Evolutionary conservation across 176 grass and related monocot species (phyloP), one percentile per base, ranked within the genome.

Genomic region (Oryza glaberrima): DNA sequence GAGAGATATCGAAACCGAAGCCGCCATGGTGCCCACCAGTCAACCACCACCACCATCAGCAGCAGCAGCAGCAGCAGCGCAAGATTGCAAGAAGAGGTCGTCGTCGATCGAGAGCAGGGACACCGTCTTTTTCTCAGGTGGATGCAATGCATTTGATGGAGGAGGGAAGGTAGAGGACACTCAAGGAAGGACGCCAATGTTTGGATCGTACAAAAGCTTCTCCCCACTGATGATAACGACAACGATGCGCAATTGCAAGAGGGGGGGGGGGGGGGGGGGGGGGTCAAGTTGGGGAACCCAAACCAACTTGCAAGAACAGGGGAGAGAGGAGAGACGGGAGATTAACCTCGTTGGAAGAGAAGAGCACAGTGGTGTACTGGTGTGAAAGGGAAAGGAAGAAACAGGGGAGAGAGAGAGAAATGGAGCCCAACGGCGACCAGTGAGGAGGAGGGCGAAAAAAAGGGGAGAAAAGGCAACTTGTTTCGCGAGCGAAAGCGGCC

Each of bases 341-440:
- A 14, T 14, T 15, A 19, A 19, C 51, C 51, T 54, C 51, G 51
- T 54, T 54, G 51, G 51, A 4, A 14, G 52, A 14, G 7, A 15
- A 2, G 11, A 11, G 35, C 38, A 22, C 52, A 63, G 72, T 22
- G 30, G 30, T 3, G 30, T 32, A 32, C 30, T 32, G 2, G 34
- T 56, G 46, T 26, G 73, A 81, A 76, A 25, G 85, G n/a, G 69
- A 64, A 73, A 73, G 56, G 17, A 10, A 35, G 43, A n/a, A 32
- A 32, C 30, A 32, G 28, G 28, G 28, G 28, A 28, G 28, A 28
- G 28, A 28, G 28, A 13, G 3, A 7, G 17, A 1, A 76, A 90
- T 73, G 88, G 78, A 90, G 78, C 67, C 84, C 72, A 76, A 36
- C 63, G 51, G 63, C 25, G 25, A 45, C 26, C 26, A 48, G 41